Evolutionary conservation across 306 rosid species (phyloP).

Genomic region (Biancaea sappan): DNA sequence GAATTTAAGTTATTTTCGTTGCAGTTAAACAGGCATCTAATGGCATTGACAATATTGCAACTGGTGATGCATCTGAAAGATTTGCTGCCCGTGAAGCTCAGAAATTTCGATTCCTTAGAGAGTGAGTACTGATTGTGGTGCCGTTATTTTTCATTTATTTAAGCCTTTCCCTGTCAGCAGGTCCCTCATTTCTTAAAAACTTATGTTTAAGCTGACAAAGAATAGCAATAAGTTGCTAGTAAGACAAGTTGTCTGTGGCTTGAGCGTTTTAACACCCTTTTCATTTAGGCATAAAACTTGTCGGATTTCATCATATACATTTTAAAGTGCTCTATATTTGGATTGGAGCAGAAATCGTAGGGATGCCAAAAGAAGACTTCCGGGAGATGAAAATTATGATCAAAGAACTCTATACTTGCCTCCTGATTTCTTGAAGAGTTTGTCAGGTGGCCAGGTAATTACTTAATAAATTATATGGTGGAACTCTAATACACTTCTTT

Average conservation of each 20-base stretch:
- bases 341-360: constrained; percentile 57
- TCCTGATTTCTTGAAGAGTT: constrained; percentile 64
- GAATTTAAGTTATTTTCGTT: constrained; percentile 25
- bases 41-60: constrained; percentile 40
- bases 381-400: constrained; percentile 79
- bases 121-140: constrained; percentile 51
- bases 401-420: constrained; percentile 79
- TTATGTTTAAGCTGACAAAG: too few relatives aligned
- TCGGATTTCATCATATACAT: constrained; percentile 5
- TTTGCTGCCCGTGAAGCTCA: constrained; percentile 69
- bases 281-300: background rate
- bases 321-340: constrained; percentile 29
- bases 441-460: constrained; percentile 84
- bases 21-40: constrained; percentile 56
- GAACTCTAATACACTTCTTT: constrained; percentile 6
- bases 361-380: constrained; percentile 72
- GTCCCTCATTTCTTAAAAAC: too few relatives aligned
- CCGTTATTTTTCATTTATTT: too few relatives aligned
- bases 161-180: too few relatives aligned
- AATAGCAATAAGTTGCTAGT: background rate
- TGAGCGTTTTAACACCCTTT: background rate
- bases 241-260: background rate
- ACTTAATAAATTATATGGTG: too few relatives aligned
- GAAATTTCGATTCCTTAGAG: constrained; percentile 66
- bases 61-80: constrained; percentile 61